phyloP scores from a whole-genome alignment of 192 early-diverging fungal species.

The Dimargaris cristalligena region DNA sequence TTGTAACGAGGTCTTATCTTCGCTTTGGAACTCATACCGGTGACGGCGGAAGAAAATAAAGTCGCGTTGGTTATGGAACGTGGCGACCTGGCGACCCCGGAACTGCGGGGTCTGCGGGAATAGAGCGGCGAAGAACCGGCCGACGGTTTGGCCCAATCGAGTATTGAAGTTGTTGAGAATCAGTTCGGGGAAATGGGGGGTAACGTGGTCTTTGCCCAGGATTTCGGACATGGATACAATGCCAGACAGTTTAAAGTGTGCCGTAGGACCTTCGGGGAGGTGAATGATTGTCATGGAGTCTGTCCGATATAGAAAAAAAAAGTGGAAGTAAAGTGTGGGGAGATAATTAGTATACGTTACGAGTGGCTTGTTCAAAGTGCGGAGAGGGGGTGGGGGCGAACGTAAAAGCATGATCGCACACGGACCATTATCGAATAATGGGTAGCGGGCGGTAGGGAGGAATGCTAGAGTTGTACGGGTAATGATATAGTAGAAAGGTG shows the following conservation, averaged over 20 bases:
- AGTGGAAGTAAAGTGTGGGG: too few relatives aligned
- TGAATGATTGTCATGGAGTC: conserved; percentile 84
- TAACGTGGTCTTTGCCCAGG: conserved; percentile 57
- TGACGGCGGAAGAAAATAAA: conserved; percentile 98
- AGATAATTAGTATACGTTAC: too few relatives aligned
- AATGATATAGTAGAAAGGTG: too few relatives aligned
- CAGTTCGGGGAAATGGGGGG: conserved; percentile 79
- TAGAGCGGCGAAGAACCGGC: conserved; percentile 85
- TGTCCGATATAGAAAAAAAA: conserved; percentile 17
- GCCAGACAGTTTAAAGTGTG: conserved; percentile 82
- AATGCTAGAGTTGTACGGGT: too few relatives aligned
- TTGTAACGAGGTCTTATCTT: conserved; percentile 70
- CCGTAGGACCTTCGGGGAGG: conserved; percentile 91
- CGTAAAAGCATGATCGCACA: too few relatives aligned
- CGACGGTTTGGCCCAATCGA: conserved; percentile 88
- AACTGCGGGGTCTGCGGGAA: conserved; percentile 98
- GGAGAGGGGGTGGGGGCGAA: too few relatives aligned
- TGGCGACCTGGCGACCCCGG: conserved; percentile 80
- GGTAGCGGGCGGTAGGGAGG: too few relatives aligned
- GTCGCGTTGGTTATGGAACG: conserved; percentile 98
- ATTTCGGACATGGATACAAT: conserved; percentile 68
- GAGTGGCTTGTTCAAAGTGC: too few relatives aligned
- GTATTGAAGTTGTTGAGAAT: conserved; percentile 98
- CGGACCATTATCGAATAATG: too few relatives aligned
- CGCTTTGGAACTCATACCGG: conserved; percentile 79